Percentiles rank a stretch among this genome's conserved stretches.
Evolutionary conservation across 2,329 filamentous ascomycete species (phyloP).

Genomic region (Thielaviopsis musarum): DNA sequence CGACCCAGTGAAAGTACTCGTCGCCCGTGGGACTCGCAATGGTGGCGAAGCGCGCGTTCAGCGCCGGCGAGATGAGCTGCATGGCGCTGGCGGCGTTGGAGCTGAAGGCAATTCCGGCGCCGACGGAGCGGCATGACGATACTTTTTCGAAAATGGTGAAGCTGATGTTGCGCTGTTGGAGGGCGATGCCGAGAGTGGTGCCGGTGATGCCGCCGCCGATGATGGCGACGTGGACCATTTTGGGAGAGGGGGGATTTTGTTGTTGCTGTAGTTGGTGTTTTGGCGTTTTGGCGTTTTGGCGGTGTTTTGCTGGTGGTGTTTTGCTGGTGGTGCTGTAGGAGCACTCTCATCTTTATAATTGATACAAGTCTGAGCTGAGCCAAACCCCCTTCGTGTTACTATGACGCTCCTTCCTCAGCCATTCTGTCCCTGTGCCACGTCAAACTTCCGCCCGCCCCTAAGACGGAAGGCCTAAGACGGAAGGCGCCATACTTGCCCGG

Average conservation of each 20-base stretch:
- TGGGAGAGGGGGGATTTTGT: background rate
- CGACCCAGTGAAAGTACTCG: conserved; percentile 28
- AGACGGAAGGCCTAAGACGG: no score
- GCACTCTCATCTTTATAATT: no score
- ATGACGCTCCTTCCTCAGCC: no score
- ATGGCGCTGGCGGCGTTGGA: conserved; percentile 18
- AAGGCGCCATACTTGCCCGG: no score
- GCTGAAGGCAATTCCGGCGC: conserved; percentile 27
- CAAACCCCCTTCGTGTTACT: no score
- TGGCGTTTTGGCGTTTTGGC: background rate
- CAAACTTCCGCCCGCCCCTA: no score
- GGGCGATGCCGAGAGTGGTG: conserved; percentile 23
- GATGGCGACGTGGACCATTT: conserved; percentile 20
- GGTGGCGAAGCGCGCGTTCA: background rate
- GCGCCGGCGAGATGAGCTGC: background rate
- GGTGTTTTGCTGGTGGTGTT: background rate
- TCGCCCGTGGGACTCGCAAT: conserved; percentile 18
- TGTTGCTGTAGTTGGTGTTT: background rate
- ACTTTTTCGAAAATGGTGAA: conserved; percentile 27
- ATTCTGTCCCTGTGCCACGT: no score
- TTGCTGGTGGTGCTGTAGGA: no score
- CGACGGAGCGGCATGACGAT: conserved; percentile 21
- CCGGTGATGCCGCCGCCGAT: conserved; percentile 31
- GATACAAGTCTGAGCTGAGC: no score
- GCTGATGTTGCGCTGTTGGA: conserved; percentile 21